A percentile compares a stretch with the other conserved stretches of the same genome.
Evolutionary conservation across 441 rosid genomes (phyloP).

Genomic region (Croton setiger): DNA sequence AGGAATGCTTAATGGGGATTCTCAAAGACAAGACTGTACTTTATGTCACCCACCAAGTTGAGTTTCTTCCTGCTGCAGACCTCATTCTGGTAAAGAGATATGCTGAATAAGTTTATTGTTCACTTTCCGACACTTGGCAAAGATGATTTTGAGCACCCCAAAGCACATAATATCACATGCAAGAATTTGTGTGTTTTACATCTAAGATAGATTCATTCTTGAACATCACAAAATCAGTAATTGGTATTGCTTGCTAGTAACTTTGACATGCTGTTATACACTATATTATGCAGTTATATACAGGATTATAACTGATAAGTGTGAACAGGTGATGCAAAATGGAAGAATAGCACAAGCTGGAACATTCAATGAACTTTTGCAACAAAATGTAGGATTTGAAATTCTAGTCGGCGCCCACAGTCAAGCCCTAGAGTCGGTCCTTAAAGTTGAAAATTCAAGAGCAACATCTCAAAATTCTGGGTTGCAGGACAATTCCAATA

Average conservation of each 20-base stretch:
- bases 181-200: not conserved
- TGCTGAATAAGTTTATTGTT: not conserved
- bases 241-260: not conserved
- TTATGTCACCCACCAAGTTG: slow-evolving; percentile 98
- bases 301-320: slow-evolving; percentile 13
- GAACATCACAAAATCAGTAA: not conserved
- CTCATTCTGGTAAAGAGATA: slow-evolving; percentile 74
- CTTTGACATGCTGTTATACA: not conserved
- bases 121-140: slow-evolving; percentile 1
- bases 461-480: slow-evolving; percentile 35
- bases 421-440: slow-evolving; percentile 72
- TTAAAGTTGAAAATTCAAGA: slow-evolving; percentile 57
- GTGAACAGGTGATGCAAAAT: slow-evolving; percentile 82
- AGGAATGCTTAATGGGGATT: slow-evolving; percentile 96
- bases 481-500: slow-evolving; percentile 37
- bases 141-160: not conserved
- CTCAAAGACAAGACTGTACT: slow-evolving; percentile 76
- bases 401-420: slow-evolving; percentile 89
- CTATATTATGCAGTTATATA: not conserved
- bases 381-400: slow-evolving; percentile 84
- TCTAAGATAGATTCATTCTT: not conserved
- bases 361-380: slow-evolving; percentile 65
- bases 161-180: not conserved
- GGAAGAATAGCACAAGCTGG: slow-evolving; percentile 94
- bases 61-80: slow-evolving; percentile 98